Percentiles rank a stretch among this genome's conserved stretches.
These are phyloP conservation scores for Berberis thunbergii DNA, from an alignment of 164 flowering plant species.

Conservation along the genomic window DNA sequence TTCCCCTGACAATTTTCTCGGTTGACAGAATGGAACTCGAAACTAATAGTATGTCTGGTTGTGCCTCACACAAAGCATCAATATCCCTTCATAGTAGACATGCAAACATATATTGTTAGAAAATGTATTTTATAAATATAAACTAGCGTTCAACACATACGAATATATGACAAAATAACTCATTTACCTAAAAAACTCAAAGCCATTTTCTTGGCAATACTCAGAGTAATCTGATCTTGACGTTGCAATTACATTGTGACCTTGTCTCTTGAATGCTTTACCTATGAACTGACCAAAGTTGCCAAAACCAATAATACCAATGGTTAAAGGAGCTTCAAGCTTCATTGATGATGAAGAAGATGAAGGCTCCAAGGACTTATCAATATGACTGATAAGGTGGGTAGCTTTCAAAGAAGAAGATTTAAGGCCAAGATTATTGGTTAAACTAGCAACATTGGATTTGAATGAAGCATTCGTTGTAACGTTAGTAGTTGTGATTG, in stretches of 20 bases:
- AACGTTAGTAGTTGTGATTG: background rate
- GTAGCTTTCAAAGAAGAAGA: background rate
- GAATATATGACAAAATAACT: too few species aligned
- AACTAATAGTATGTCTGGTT: slow-evolving; percentile 24
- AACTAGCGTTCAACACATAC: too few species aligned
- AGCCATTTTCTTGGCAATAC: slow-evolving; percentile 16
- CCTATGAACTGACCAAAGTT: slow-evolving; percentile 31
- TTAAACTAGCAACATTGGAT: background rate
- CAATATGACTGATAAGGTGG: background rate
- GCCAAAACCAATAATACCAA: slow-evolving; percentile 25
- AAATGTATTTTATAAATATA: background rate
- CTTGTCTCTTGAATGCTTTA: slow-evolving; percentile 19
- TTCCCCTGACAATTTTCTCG: slow-evolving; percentile 18
- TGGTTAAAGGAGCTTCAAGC: slow-evolving; percentile 7
- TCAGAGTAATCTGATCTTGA: slow-evolving; percentile 26
- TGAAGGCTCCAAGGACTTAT: background rate
- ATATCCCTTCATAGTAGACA: slow-evolving; percentile 10
- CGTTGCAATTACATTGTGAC: slow-evolving; percentile 25
- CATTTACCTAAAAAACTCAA: slow-evolving; percentile 16
- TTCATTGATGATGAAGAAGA: background rate
- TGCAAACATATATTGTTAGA: too few species aligned
- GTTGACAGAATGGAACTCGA: slow-evolving; percentile 28
- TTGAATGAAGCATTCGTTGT: background rate
- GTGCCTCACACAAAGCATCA: slow-evolving; percentile 24
- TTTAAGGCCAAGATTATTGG: background rate